Percentiles rank a stretch among this genome's conserved stretches.
Evolutionary conservation across 345 rosid genomes (phyloP).

Genomic region (Eucalyptus caleyi): DNA sequence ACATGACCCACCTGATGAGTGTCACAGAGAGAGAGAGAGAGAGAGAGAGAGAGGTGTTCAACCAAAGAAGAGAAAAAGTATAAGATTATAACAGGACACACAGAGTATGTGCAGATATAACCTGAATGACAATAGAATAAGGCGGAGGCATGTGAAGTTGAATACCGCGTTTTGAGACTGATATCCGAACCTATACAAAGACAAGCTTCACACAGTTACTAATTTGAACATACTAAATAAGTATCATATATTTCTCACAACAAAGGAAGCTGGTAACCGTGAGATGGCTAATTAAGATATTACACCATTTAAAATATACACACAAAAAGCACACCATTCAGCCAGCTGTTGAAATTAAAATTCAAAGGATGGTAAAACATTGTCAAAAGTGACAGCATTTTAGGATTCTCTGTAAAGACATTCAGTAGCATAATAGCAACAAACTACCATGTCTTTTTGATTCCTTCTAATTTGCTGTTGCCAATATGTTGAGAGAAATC

Average conservation of each 20-base stretch:
- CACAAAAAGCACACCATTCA: not conserved
- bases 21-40: not conserved
- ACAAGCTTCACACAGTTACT: not conserved
- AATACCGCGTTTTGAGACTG: slow-evolving; percentile 35
- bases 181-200: slow-evolving; percentile 37
- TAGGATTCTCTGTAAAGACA: not conserved
- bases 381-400: not conserved
- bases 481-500: not conserved
- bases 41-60: not conserved
- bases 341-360: not conserved
- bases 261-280: not conserved
- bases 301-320: not conserved
- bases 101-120: not conserved
- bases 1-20: not conserved
- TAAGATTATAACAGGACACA: not conserved
- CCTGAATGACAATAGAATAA: slow-evolving; percentile 93
- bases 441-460: not conserved
- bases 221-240: not conserved
- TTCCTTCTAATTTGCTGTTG: not conserved
- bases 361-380: not conserved
- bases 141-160: slow-evolving; percentile 84
- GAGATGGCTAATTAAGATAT: not conserved
- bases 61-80: not conserved
- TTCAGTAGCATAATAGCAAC: not conserved
- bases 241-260: not conserved